A percentile compares a stretch with the other conserved stretches of the same genome.
phyloP scores from a whole-genome alignment of 768 basidiomycete genomes.

The Mrakia frigida region DNA sequence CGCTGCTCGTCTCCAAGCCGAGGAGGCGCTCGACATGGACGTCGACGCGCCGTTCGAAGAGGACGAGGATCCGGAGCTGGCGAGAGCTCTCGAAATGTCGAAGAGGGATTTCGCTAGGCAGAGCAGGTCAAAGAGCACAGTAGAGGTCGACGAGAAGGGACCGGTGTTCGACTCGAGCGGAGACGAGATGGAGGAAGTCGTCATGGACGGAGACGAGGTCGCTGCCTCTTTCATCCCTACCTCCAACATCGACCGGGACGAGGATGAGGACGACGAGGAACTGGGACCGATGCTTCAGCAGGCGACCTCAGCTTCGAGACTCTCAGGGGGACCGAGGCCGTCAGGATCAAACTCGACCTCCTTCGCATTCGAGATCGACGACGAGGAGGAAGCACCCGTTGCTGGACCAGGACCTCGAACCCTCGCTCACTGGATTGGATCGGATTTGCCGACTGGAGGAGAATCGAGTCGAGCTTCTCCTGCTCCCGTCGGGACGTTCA shows the following conservation, averaged over 20 bases:
- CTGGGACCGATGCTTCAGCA: not conserved
- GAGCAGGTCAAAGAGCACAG: constrained; percentile 16
- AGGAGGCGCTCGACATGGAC: not conserved
- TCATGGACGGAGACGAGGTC: constrained; percentile 4
- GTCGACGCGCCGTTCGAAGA: not conserved
- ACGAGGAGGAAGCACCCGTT: not conserved
- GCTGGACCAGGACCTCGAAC: constrained; percentile 8
- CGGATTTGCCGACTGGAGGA: not conserved
- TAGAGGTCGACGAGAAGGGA: not conserved
- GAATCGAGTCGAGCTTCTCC: not conserved
- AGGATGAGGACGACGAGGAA: not conserved
- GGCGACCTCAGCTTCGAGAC: not conserved
- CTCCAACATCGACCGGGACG: not conserved
- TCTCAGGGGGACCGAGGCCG: not conserved
- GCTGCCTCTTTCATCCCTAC: not conserved
- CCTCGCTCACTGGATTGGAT: not conserved
- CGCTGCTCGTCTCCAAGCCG: not conserved
- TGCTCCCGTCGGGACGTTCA: not conserved
- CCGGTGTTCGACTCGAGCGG: constrained; percentile 27
- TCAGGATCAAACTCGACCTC: not conserved
- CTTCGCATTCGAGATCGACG: not conserved
- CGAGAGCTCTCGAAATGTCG: constrained; percentile 11
- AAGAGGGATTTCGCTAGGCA: not conserved
- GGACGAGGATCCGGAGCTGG: constrained; percentile 24
- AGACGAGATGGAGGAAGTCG: constrained; percentile 40